A percentile compares a stretch with the other conserved stretches of the same genome.
Conservation (phyloP, 1,284 basidiomycete species). For the Apiotrichum gamsii region DNA sequence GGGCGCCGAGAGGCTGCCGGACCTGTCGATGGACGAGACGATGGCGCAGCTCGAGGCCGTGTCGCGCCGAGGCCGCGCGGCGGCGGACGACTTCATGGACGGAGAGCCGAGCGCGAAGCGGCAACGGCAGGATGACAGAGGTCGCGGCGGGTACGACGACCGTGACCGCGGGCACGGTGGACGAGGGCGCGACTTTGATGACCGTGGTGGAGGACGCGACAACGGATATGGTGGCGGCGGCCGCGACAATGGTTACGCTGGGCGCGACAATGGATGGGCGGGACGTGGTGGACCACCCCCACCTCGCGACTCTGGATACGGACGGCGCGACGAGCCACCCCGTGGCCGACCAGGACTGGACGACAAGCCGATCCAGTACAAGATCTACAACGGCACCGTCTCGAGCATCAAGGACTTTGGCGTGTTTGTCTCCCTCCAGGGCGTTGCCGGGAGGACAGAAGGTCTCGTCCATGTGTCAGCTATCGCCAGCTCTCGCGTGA, state of each 20-base stretch:
- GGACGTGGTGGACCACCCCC: constrained; percentile 13
- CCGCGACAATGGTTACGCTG: no score
- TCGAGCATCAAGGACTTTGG: constrained; percentile 89
- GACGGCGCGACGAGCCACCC: no score
- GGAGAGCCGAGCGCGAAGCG: constrained; percentile 52
- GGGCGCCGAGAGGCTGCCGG: constrained; percentile 52
- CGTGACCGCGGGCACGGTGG: constrained; percentile 41
- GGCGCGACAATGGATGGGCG: constrained; percentile 28
- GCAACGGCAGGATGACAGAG: constrained; percentile 7
- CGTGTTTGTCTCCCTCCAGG: constrained; percentile 85
- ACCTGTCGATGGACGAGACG: constrained; percentile 64
- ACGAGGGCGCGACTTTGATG: constrained; percentile 39
- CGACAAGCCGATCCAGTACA: constrained; percentile 81
- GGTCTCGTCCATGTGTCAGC: constrained; percentile 96
- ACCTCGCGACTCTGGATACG: constrained; percentile 9
- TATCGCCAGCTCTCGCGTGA: constrained; percentile 71
- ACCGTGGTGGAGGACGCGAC: constrained; percentile 39
- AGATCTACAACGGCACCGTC: constrained; percentile 87
- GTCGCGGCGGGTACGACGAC: constrained; percentile 41
- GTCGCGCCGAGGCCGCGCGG: constrained; percentile 50
- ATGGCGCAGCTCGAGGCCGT: constrained; percentile 68
- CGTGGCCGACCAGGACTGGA: constrained; percentile 54
- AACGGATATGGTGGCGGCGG: constrained; percentile 1
- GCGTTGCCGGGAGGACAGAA: constrained; percentile 75
- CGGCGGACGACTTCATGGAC: constrained; percentile 49